Percentiles rank a stretch among this genome's conserved stretches.
Conservation (phyloP, 768 basidiomycete genomes). For the Lactarius sanguifluus region DNA sequence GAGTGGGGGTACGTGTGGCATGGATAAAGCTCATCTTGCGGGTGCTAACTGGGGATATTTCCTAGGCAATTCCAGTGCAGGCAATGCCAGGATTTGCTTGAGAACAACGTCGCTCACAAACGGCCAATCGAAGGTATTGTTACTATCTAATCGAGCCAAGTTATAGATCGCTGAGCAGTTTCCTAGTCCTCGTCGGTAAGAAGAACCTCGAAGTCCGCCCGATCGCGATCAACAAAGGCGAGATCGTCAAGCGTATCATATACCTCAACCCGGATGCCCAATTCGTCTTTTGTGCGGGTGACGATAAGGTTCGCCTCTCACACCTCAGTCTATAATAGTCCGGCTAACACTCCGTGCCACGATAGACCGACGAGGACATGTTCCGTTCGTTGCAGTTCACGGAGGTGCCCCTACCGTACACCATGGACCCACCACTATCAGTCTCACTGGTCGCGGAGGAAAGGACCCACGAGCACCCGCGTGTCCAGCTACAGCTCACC, state of each 20-base stretch:
- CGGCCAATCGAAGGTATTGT: constrained; percentile 86
- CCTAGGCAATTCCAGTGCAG: constrained; percentile 86
- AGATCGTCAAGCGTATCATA: constrained; percentile 93
- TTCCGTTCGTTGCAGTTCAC: constrained; percentile 83
- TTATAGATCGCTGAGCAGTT: constrained; percentile 2
- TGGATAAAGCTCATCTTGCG: background rate
- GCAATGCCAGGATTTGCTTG: constrained; percentile 93
- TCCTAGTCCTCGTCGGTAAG: constrained; percentile 87
- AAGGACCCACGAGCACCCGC: constrained; percentile 37
- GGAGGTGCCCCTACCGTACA: constrained; percentile 29
- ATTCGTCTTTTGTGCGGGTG: constrained; percentile 96
- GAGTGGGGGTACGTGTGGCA: constrained; percentile 80
- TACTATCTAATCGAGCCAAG: background rate
- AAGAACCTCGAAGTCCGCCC: constrained; percentile 98
- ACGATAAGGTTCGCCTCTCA: constrained; percentile 73
- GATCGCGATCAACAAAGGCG: constrained; percentile 96
- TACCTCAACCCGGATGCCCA: constrained; percentile 93
- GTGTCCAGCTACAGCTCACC: constrained; percentile 60
- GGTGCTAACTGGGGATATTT: constrained; percentile 2
- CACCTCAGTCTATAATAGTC: background rate
- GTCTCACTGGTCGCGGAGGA: constrained; percentile 41
- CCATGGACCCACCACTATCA: constrained; percentile 57
- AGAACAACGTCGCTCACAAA: constrained; percentile 91
- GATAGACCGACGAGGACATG: constrained; percentile 97
- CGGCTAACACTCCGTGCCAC: background rate